Base-by-base conservation (phyloP, 106 monocot genomes). In the Dioscorea zingiberensis region DNA sequence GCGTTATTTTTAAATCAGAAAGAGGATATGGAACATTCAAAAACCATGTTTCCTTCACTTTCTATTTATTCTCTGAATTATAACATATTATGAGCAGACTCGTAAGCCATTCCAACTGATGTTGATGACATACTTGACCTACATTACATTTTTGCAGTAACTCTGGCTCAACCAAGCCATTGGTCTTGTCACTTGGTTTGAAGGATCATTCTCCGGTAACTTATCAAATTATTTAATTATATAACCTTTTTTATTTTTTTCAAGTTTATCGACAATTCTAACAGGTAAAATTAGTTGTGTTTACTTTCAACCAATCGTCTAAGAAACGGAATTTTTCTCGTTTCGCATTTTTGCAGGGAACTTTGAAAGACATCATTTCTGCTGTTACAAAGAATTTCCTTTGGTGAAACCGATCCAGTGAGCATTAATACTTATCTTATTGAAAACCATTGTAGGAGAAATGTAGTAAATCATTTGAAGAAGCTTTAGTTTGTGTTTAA, bases 161-260 rank as follows among this genome's bases (percentile, higher is more conserved):
- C 23, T 67, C 67, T 23, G 83, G 83, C 27, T 78, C 78, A 22
- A 74, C 74, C 25, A 70, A 55, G 66, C 66, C 70, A 62, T 71
- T 83, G 74, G 66, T 83, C 48, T 17, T 83, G 54, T 78, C 83
- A 47, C 73, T 83, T 63, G 83, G 83, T 56, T 69, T 83, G 21
- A 83, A 83, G 56, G 78, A 83, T 48, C 83, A 83, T 58, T 78
- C 74, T 25, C 66, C 44, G 74, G 83, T 83, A 78, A 57, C 5
- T 13, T 58, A 17, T 38, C 13, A 29, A 55, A 12, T 21, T 69
- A 27, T 11, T 27, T 1, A 21, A 1, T 44, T 12, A 32, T 60
- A 21, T 2, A 69, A 48, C 24, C 67, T 49, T 13, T 45, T 28
- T 19, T 49, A 16, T 51, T 15, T 51, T 2, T 23, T 49, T 0